phyloP scores from a whole-genome alignment of 257 asterid genomes.

The Coffea eugenioides region DNA sequence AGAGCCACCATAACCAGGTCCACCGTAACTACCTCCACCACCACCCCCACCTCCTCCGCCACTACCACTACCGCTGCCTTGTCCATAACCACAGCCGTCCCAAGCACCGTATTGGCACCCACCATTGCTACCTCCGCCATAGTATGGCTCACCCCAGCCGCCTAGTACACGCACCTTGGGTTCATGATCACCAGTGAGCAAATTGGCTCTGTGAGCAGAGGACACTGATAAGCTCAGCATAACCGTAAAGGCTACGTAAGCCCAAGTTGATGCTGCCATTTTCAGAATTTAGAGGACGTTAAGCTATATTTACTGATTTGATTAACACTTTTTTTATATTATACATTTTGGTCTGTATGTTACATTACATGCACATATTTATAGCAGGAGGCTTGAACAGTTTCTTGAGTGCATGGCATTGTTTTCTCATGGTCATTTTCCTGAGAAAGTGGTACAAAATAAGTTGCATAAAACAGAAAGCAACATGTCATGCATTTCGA shows the following conservation, averaged over 20 bases:
- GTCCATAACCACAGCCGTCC: background rate
- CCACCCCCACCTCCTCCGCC: background rate
- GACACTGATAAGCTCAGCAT: constrained; percentile 18
- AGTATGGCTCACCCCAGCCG: background rate
- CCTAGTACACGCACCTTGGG: background rate
- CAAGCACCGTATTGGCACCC: background rate
- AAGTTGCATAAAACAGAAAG: background rate
- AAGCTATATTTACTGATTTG: background rate
- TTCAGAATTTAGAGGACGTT: background rate
- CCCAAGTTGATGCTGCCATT: constrained; percentile 17
- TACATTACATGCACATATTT: background rate
- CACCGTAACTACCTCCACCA: background rate
- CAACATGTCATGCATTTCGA: background rate
- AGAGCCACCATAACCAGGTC: background rate
- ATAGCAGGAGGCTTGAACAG: background rate
- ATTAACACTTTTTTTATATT: background rate
- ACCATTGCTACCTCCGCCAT: background rate
- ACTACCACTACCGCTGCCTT: background rate
- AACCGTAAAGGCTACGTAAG: constrained; percentile 10
- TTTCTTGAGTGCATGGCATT: background rate
- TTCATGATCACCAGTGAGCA: background rate
- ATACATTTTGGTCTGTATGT: background rate
- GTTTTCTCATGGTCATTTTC: background rate
- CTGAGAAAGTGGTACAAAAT: background rate
- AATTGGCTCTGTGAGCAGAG: constrained; percentile 7